Evolutionary conservation across 164 flowering plant genomes (phyloP).

Genomic region (Dillenia turbinata): DNA sequence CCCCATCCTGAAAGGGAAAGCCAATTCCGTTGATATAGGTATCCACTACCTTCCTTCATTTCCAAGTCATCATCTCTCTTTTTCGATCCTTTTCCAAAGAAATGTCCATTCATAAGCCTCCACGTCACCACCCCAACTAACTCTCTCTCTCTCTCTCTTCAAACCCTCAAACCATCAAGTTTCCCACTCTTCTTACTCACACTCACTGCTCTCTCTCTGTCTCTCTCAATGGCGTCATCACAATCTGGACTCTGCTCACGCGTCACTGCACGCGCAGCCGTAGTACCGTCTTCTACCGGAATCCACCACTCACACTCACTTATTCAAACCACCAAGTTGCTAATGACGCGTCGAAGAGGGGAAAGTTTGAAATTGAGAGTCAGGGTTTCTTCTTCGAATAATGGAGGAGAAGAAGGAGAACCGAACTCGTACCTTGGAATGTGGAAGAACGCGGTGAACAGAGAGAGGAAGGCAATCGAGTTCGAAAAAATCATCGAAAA

Average conservation of each 20-base stretch:
- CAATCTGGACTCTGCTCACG: conserved; percentile 13
- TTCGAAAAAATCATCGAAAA: conserved; percentile 45
- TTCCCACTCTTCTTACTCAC: not conserved
- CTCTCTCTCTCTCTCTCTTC: conserved; percentile 6
- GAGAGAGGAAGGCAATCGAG: conserved; percentile 49
- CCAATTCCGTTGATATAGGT: not conserved
- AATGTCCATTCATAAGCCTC: not conserved
- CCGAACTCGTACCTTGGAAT: conserved; percentile 60
- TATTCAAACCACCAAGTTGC: conserved; percentile 1
- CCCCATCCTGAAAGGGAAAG: not conserved
- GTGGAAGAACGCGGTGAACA: conserved; percentile 75
- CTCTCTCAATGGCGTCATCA: conserved; percentile 25
- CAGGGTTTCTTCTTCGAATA: conserved; percentile 22
- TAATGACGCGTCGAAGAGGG: not conserved
- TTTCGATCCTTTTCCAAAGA: not conserved
- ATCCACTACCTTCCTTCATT: not conserved
- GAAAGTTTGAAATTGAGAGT: conserved; percentile 5
- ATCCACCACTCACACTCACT: not conserved
- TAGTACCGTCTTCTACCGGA: not conserved
- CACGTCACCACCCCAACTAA: not conserved
- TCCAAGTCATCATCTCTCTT: not conserved
- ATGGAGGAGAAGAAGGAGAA: conserved; percentile 19
- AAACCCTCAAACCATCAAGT: no score
- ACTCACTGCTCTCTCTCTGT: conserved; percentile 3
- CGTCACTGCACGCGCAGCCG: conserved; percentile 19